These are phyloP conservation scores for Cytospora leucostoma DNA, from an alignment of 2,329 filamentous ascomycete species.

Conservation along the genomic window DNA sequence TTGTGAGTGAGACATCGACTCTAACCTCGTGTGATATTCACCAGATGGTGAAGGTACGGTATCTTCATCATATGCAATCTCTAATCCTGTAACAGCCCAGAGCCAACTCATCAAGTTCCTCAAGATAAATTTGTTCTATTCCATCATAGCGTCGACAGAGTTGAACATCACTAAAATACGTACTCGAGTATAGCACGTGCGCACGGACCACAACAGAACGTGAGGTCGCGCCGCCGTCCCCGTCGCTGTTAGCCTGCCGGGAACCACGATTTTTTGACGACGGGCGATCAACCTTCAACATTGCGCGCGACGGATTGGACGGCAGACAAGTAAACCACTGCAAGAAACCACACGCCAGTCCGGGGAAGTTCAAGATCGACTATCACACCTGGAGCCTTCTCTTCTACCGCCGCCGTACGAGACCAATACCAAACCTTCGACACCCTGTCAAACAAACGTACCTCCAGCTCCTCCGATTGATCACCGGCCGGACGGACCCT, in stretches of 20 bases:
- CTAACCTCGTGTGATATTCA: neutral
- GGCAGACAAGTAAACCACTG: neutral
- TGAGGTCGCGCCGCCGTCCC: neutral
- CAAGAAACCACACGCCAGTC: no score
- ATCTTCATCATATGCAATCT: no score
- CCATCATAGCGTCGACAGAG: neutral
- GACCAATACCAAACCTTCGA: neutral
- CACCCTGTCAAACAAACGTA: no score
- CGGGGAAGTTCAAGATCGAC: no score
- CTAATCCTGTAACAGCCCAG: no score
- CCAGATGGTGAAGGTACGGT: neutral
- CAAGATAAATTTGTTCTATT: neutral
- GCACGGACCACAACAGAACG: conserved; percentile 15
- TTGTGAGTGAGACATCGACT: neutral
- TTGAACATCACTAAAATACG: neutral
- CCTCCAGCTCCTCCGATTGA: no score
- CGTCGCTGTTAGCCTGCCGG: conserved; percentile 18
- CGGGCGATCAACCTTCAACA: neutral
- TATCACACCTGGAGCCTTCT: no score
- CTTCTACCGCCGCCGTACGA: neutral
- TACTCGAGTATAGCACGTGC: neutral
- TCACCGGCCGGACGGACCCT: no score
- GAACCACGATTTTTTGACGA: conserved; percentile 18
- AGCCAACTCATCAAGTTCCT: neutral
- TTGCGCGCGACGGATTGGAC: neutral